Evolutionary conservation across 441 rosid genomes (phyloP).

Genomic region (Jatropha podagrica): DNA sequence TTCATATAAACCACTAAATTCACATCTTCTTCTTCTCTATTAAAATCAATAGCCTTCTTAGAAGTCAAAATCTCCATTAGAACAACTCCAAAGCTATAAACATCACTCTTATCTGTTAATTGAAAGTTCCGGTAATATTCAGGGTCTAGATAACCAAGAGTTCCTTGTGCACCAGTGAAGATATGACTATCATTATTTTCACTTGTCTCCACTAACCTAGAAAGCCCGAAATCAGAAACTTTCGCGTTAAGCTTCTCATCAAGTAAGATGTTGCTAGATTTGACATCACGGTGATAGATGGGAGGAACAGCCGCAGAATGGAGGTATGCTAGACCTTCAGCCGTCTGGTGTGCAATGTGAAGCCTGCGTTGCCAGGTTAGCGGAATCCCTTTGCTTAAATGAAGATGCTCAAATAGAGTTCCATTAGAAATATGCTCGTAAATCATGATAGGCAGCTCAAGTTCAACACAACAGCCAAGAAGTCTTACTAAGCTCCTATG

Average conservation of each 20-base stretch:
- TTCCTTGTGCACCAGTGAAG: slow-evolving; percentile 62
- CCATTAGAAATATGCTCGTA: slow-evolving; percentile 59
- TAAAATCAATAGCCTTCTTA: slow-evolving; percentile 51
- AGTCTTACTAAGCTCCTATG: slow-evolving; percentile 51
- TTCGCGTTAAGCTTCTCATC: slow-evolving; percentile 51
- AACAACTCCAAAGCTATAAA: slow-evolving; percentile 78
- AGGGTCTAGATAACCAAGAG: slow-evolving; percentile 65
- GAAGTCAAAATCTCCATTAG: slow-evolving; percentile 61
- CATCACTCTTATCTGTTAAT: slow-evolving; percentile 72
- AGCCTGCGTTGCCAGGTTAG: slow-evolving; percentile 48
- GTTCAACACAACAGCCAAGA: slow-evolving; percentile 48
- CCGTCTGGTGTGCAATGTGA: slow-evolving; percentile 48
- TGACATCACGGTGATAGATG: slow-evolving; percentile 61
- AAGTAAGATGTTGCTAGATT: slow-evolving; percentile 62
- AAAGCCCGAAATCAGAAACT: slow-evolving; percentile 63
- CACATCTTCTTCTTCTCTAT: slow-evolving; percentile 45
- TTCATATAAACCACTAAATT: slow-evolving; percentile 42
- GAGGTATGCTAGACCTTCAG: slow-evolving; percentile 61
- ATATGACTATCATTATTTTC: slow-evolving; percentile 52
- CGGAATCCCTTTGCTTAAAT: slow-evolving; percentile 28
- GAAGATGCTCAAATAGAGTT: slow-evolving; percentile 55
- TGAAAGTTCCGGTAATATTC: slow-evolving; percentile 62
- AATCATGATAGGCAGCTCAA: slow-evolving; percentile 50
- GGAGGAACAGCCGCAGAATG: slow-evolving; percentile 61
- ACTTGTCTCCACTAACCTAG: slow-evolving; percentile 41